phyloP scores from a whole-genome alignment of 176 grass and related monocot genomes.

The Triticum urartu region DNA sequence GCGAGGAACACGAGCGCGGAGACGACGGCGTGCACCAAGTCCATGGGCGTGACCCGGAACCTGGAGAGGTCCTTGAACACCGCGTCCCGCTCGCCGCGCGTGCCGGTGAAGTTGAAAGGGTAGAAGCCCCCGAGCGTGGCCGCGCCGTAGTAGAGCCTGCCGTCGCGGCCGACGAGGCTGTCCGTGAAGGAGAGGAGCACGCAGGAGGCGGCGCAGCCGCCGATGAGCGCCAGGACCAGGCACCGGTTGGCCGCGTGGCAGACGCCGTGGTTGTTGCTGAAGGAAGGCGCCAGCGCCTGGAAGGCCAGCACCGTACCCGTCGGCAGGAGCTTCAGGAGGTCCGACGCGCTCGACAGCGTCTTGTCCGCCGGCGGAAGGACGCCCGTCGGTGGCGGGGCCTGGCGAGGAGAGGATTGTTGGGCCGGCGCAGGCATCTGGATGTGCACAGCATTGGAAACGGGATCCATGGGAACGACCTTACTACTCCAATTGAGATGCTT shows the following conservation, averaged over 20 bases:
- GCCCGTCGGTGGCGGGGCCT: not conserved
- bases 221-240: slow-evolving; percentile 1
- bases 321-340: slow-evolving; percentile 7
- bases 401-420: not conserved
- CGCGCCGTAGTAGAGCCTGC: slow-evolving; percentile 1
- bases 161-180: slow-evolving; percentile 11
- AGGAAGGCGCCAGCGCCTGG: slow-evolving; percentile 5
- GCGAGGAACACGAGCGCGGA: slow-evolving; percentile 47
- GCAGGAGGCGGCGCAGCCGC: slow-evolving; percentile 4
- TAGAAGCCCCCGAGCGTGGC: not conserved
- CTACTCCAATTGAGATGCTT: not conserved
- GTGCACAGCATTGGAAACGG: not conserved
- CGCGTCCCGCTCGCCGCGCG: not conserved
- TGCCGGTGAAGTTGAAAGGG: slow-evolving; percentile 5
- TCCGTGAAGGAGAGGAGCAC: slow-evolving; percentile 9
- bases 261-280: not conserved
- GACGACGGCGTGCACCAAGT: slow-evolving; percentile 60
- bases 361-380: not conserved
- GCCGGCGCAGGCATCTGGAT: slow-evolving; percentile 8
- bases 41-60: slow-evolving; percentile 20
- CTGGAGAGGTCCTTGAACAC: not conserved
- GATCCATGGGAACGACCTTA: not conserved
- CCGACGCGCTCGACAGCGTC: not conserved
- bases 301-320: slow-evolving; percentile 12
- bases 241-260: not conserved